Percentiles rank a stretch among this genome's conserved stretches.
phyloP scores from a whole-genome alignment of 805 yeast species.

The Maudiozyma pseudohumilis region DNA sequence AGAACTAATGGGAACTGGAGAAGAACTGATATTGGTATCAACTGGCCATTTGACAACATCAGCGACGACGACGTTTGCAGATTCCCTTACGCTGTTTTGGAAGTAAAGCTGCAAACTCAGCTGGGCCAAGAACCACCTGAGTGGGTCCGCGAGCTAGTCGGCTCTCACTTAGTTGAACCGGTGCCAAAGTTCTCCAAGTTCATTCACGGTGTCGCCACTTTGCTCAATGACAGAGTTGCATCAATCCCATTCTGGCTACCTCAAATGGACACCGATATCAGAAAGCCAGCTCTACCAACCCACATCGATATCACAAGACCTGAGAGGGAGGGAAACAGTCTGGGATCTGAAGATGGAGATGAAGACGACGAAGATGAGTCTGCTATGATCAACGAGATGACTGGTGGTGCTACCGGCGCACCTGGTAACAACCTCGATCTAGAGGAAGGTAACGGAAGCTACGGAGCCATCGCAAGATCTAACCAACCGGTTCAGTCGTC shows the following conservation, averaged over 20 bases:
- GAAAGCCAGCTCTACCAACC: slow-evolving; percentile 56
- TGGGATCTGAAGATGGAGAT: slow-evolving; percentile 22
- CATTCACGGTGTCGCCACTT: slow-evolving; percentile 92
- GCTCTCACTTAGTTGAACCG: slow-evolving; percentile 92
- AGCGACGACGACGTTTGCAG: slow-evolving; percentile 79
- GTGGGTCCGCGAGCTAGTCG: slow-evolving; percentile 89
- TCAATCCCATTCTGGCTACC: slow-evolving; percentile 96
- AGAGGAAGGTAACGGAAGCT: slow-evolving; percentile 54
- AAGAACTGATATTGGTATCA: slow-evolving; percentile 96
- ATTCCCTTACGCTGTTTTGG: slow-evolving; percentile 95
- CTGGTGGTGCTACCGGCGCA: slow-evolving; percentile 17
- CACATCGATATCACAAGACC: slow-evolving; percentile 38
- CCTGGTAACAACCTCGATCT: slow-evolving; percentile 57
- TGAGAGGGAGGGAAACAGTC: slow-evolving; percentile 12
- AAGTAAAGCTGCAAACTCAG: slow-evolving; percentile 95
- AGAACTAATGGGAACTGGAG: slow-evolving; percentile 94
- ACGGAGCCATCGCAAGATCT: slow-evolving; percentile 31
- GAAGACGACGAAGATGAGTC: slow-evolving; percentile 30
- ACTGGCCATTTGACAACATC: slow-evolving; percentile 85
- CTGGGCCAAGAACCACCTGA: slow-evolving; percentile 97
- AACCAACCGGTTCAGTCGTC: not conserved
- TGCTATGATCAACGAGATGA: slow-evolving; percentile 22
- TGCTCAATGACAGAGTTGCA: slow-evolving; percentile 72
- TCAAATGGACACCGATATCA: slow-evolving; percentile 91
- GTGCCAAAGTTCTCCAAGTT: slow-evolving; percentile 97